Base-by-base conservation (phyloP, 345 rosid species). In the Geranium brycei region DNA sequence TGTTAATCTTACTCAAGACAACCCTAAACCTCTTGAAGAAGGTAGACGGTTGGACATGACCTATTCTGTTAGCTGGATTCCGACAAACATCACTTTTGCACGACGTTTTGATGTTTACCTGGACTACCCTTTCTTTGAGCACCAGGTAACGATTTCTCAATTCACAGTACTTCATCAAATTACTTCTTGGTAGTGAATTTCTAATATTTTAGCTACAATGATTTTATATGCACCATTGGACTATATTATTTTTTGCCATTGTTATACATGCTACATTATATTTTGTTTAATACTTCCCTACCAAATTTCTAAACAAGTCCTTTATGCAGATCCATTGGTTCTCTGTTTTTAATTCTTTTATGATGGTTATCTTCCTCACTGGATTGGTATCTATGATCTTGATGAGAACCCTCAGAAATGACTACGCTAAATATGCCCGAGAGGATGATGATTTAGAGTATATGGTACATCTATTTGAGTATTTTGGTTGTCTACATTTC, bases 321-420 rank as follows among this genome's bases (percentile, higher is more conserved):
- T 23, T 23, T 23, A 23, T 78, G 76, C 91, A 91, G 97, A 88
- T 91, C 73, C 97, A 91, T 66, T 91, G 97, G 97, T 88, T 91
- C 78, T 91, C 97, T 62, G 86, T 91, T 74, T 91, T 91, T 80
- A 91, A 91, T 77, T 91, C 97, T 17, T 91, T 88, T 80, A 91
- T 91, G 97, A 88, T 91, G 97, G 97, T 91, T 73, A 91, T 91
- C 76, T 88, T 91, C 76, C 89, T 91, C 72, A 88, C 97, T 68
- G 97, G 97, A 69, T 77, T 91, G 87, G 97, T 91, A 67, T 91
- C 97, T 28, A 88, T 91, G 97, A 91, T 91, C 75, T 75, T 91
- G 80, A 91, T 91, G 97, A 80, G 97, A 71, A 91, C 28, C 28
- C 28, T 23, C 28, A 23, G 28, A 23, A 23, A 23, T 23, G 28